Evolutionary conservation across 495 filamentous ascomycete genomes (phyloP).

Genomic region (Zalerion maritima): DNA sequence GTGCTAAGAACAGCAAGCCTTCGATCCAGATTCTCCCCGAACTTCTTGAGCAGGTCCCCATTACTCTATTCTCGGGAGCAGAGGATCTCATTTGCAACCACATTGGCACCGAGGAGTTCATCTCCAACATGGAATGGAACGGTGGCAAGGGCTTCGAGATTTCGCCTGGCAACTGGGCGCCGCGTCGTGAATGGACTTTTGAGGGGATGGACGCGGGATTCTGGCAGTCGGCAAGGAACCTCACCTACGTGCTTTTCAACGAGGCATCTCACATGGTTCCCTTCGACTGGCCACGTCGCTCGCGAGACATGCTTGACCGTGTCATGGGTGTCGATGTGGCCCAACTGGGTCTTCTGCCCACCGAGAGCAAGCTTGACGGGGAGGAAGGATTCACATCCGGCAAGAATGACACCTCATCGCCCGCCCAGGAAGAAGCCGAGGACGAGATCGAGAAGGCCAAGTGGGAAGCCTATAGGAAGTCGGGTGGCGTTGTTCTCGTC

Average conservation of each 20-base stretch:
- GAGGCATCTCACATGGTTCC: constrained; percentile 97
- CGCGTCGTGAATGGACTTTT: constrained; percentile 84
- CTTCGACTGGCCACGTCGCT: constrained; percentile 76
- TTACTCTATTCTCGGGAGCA: constrained; percentile 84
- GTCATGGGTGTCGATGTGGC: constrained; percentile 91
- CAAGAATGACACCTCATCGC: constrained; percentile 60
- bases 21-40: constrained; percentile 61
- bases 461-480: constrained; percentile 84
- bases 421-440: constrained; percentile 53
- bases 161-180: constrained; percentile 79
- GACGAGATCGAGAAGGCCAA: constrained; percentile 70
- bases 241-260: constrained; percentile 92
- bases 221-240: constrained; percentile 85
- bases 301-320: constrained; percentile 91
- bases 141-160: constrained; percentile 82
- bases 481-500: constrained; percentile 76
- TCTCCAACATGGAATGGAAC: constrained; percentile 85
- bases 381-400: constrained; percentile 68
- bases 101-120: constrained; percentile 80
- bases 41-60: constrained; percentile 57
- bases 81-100: constrained; percentile 96
- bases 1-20: constrained; percentile 50
- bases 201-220: constrained; percentile 81
- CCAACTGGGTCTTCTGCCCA: constrained; percentile 71
- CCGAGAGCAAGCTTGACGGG: constrained; percentile 79